Evolutionary conservation across 805 yeast genomes (phyloP), one percentile per base, ranked within the genome.

Genomic region (Spathaspora arborariae): DNA sequence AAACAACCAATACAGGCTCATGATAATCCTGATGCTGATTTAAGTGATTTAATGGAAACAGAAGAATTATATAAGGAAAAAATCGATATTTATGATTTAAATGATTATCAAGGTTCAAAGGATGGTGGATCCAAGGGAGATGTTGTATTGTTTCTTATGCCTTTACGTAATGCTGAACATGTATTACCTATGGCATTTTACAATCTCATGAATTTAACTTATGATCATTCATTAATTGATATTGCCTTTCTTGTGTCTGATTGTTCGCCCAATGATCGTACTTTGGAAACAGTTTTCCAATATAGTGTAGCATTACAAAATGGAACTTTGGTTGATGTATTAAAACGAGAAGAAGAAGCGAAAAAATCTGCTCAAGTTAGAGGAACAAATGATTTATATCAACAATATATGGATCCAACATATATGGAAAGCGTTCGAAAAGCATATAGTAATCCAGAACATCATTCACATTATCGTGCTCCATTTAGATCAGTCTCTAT

Each of bases 401-500:
- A 84, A 58, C 71, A 77, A 45, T 87, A 86, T 61, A 84, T 87
- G 92, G 85, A 82, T 45, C 75, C 47, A 49, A 71, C 57, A 39
- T 87, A 87, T 63, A 69, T 82, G 55, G 76, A 78, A 15, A 72
- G 69, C 50, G 82, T 85, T 16, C 62, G 75, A 45, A 64, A 69
- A 38, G 82, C 91, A 0, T 87, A 83, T 58, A 69, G 73, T 16
- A 80, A 84, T 40, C 88, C 91, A 2, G 67, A 64, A 49, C 82
- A 73, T 58, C 92, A 86, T 60, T 61, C 68, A 20, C 79, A 77
- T 40, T 85, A 83, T 58, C 67, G 72, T 40, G 75, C 75, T 45
- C 92, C 89, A 5, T 92, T 89, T 72, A 75, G 95, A 58, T 79
- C 85, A 15, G 80, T 89, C 18, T 85, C 88, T 52, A 84, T 94